Base-by-base conservation (phyloP, 179 eudicot genomes). In the Heliamphora pulchella region DNA sequence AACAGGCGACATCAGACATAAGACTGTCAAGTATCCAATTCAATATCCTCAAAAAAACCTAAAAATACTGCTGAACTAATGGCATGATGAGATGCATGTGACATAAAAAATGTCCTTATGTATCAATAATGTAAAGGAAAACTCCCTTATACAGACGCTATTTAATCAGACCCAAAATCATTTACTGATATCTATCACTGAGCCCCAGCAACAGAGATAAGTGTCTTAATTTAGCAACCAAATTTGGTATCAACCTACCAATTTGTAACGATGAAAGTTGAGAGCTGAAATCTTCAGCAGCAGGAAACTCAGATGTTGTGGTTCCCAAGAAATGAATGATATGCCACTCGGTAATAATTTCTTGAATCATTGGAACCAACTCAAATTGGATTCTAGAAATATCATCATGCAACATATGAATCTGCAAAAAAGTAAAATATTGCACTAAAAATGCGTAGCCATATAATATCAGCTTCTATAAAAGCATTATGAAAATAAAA, bases 271-370 rank as follows among this genome's bases (percentile, higher is more conserved):
- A 88, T 20, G 99, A 96, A 78, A 96, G 90, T 78, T 87, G 97
- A 79, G 91, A 87, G 85, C 93, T 96, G 81, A 96, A 96, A 86
- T 96, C 98, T 86, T 91, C 96, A 50, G 84, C 71, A 1, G 89
- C 82, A 80, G 87, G 91, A 71, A 91, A 84, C 83, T 96, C 96
- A 69, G 96, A 91, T 71, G 98, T 88, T 85, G 90, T 86, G 17
- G 92, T 92, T 68, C 87, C 88, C 76, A 96, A 80, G 84, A 89
- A 94, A 90, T 88, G 88, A 82, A 96, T 89, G 79, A 96, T 90
- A 84, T 92, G 94, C 99, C 99, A 96, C 82, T 96, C 98, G 17
- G 90, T 84, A 74, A 94, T 78, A 74, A 83, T 85, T 86, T 96
- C 98, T 87, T 89, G 89, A 78, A 94, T 85, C 97, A 96, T 86